Evolutionary conservation across 1,284 basidiomycete genomes (phyloP).

Genomic region (Rhodofomes roseus): DNA sequence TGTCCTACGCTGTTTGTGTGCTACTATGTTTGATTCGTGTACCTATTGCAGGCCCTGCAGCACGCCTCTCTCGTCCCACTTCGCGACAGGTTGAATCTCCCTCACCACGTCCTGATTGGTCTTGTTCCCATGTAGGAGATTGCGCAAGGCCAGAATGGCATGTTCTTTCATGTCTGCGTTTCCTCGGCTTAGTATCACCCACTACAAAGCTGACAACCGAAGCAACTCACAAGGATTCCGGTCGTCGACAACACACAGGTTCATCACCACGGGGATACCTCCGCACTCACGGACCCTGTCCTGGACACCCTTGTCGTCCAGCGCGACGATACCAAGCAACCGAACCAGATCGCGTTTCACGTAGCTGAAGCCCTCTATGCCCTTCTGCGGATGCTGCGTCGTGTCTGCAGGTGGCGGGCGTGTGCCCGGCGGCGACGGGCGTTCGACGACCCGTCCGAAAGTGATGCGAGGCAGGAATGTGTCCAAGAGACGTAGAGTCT

Average conservation of each 20-base stretch:
- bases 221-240: constrained; percentile 79
- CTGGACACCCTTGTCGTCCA: constrained; percentile 61
- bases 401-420: constrained; percentile 1
- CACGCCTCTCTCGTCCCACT: constrained; percentile 51
- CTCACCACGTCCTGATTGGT: constrained; percentile 80
- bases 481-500: constrained; percentile 66
- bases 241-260: constrained; percentile 86
- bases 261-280: constrained; percentile 79
- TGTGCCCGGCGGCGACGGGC: constrained; percentile 14
- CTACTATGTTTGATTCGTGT: background rate
- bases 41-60: constrained; percentile 11
- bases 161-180: constrained; percentile 81
- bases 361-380: constrained; percentile 61
- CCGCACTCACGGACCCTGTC: constrained; percentile 66
- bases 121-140: constrained; percentile 69
- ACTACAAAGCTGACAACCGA: background rate
- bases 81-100: constrained; percentile 59
- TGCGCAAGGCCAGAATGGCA: constrained; percentile 79
- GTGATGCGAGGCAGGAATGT: constrained; percentile 76
- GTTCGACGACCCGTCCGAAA: constrained; percentile 54
- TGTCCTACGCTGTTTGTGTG: background rate
- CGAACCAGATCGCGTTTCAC: constrained; percentile 83
- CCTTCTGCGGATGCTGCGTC: constrained; percentile 23
- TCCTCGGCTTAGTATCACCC: background rate
- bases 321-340: constrained; percentile 70